These are phyloP conservation scores for Naegleria fowleri DNA, from an alignment of 208 protist genomes.

Conservation along the genomic window DNA sequence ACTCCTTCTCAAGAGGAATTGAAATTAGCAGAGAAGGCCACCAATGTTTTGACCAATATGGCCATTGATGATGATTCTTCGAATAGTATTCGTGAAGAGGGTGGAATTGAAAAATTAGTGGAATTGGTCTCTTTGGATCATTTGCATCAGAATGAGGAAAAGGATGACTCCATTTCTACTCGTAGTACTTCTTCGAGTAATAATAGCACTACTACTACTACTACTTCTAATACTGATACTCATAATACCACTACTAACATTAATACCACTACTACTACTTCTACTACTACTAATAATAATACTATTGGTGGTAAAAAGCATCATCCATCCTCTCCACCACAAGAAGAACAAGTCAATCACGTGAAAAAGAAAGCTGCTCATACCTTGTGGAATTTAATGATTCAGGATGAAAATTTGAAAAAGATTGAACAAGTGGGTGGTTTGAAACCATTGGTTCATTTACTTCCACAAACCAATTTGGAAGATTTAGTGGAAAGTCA, in stretches of 20 bases:
- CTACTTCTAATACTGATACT: too few species aligned
- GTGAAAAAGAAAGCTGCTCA: not conserved
- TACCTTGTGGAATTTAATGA: slow-evolving; percentile 11
- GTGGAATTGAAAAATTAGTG: slow-evolving; percentile 6
- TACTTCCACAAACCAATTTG: not conserved
- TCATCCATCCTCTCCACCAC: not conserved
- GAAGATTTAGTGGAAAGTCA: not conserved
- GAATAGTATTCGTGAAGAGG: not conserved
- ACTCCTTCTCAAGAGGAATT: not conserved
- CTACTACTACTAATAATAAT: too few species aligned
- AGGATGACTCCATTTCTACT: too few species aligned
- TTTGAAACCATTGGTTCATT: not conserved
- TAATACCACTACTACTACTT: too few species aligned
- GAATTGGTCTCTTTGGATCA: not conserved
- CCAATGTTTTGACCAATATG: slow-evolving; percentile 12
- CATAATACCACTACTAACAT: too few species aligned
- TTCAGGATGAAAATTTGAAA: slow-evolving; percentile 4
- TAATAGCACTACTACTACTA: too few species aligned
- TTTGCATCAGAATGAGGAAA: too few species aligned
- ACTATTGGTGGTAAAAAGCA: too few species aligned
- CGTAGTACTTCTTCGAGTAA: too few species aligned
- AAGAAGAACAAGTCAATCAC: not conserved
- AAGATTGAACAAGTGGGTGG: slow-evolving; percentile 6
- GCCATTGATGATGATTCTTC: not conserved
- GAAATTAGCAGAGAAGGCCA: slow-evolving; percentile 9